Evolutionary conservation across 2,329 filamentous ascomycete genomes (phyloP).

Genomic region (Stachybotrys echinatus): DNA sequence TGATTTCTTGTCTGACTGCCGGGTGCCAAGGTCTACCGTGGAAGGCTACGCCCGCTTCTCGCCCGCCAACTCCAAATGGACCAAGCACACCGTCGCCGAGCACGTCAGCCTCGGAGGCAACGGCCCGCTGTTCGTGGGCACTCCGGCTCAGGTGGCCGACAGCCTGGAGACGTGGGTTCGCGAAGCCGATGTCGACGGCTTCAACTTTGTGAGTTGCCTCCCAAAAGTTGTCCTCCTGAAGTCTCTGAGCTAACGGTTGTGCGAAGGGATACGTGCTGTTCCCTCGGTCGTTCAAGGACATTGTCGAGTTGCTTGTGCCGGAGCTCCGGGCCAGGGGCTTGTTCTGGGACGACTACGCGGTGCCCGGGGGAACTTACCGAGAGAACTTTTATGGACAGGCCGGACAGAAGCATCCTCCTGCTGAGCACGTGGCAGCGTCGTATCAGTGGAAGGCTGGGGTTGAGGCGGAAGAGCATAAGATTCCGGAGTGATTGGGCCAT

Average conservation of each 20-base stretch:
- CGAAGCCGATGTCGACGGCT: slow-evolving; percentile 68
- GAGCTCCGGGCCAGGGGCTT: slow-evolving; percentile 55
- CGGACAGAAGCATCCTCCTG: slow-evolving; percentile 43
- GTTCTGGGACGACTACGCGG: slow-evolving; percentile 49
- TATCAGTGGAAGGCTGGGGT: too few species aligned
- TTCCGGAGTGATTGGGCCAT: too few species aligned
- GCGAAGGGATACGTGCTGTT: slow-evolving; percentile 58
- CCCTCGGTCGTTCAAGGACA: slow-evolving; percentile 62
- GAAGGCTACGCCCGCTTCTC: slow-evolving; percentile 51
- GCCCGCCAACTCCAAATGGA: slow-evolving; percentile 62
- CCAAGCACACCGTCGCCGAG: slow-evolving; percentile 63
- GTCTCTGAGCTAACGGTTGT: too few species aligned
- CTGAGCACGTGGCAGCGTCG: slow-evolving; percentile 46
- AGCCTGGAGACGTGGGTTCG: slow-evolving; percentile 61
- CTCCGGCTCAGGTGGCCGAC: slow-evolving; percentile 59
- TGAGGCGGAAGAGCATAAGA: too few species aligned
- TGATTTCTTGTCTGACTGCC: too few species aligned
- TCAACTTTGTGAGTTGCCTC: slow-evolving; percentile 61
- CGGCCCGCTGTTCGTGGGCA: slow-evolving; percentile 60
- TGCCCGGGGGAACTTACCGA: slow-evolving; percentile 52
- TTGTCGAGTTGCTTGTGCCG: slow-evolving; percentile 59
- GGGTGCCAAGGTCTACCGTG: slow-evolving; percentile 48
- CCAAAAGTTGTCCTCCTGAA: too few species aligned
- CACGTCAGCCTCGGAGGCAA: slow-evolving; percentile 65
- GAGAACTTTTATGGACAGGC: slow-evolving; percentile 52